Evolutionary conservation across 1,284 basidiomycete genomes (phyloP), one percentile per base, ranked within the genome.

Genomic region (Cryptococcus sp.): DNA sequence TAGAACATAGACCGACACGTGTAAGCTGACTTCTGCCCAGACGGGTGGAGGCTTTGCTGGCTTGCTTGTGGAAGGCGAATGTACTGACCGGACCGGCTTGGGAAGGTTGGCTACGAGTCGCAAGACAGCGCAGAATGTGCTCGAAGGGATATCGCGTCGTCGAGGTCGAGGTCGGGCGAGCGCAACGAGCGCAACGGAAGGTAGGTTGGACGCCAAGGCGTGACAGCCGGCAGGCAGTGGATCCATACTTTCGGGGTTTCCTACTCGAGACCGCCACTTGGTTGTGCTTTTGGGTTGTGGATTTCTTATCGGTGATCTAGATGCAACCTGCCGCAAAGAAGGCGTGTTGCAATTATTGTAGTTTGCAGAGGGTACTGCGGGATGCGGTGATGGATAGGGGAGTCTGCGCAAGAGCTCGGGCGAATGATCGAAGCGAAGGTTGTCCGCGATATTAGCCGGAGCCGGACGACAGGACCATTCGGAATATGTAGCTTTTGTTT

Each of bases 21-120:
- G 1, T 17, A 26, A 7, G 56, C 69, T 51, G 46, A 74, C 74
- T 54, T 73, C 65, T 17, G 74, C 74, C 74, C 74, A 76, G 10
- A 76, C 72, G 0, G 69, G 72, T 5, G 74, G 72, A 37, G 50
- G 51, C 1, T 23, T 46, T 11, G 50, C 26, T 1, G 65, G 66
- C 6, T 53, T 49, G 3, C 34, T 29, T 3, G 7, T 29, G 29
- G 44, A 54, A 6, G 13, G 7, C 7, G 20, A 29, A 0, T 15
- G n/a, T 17, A 6, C 19, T 2, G 25, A 20, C 3, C 49, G 4
- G 5, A 29, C 11, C 1, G 52, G 41, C 13, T 5, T n/a, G 1
- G 52, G 47, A 20, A 62, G 43, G 15, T 51, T 57, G 3, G 59
- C 56, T 16, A 70, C 44, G 26, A 70, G 57, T 3, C 69, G 59